These are phyloP conservation scores for Oryza glumipatula DNA, from an alignment of 176 grass and related monocot species.

Conservation along the genomic window DNA sequence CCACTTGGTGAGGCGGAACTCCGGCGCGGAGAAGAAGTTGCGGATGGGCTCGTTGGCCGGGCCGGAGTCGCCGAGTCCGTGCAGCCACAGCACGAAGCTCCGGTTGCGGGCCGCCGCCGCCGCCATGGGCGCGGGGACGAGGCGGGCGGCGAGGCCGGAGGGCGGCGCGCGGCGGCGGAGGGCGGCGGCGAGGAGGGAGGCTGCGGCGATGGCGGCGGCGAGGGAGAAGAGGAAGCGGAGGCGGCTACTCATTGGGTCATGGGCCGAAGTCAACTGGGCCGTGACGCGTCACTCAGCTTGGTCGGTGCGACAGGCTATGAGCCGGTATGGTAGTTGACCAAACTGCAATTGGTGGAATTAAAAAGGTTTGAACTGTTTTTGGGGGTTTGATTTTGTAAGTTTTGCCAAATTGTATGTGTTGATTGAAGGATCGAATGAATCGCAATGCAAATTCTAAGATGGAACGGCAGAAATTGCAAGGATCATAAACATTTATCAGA, in stretches of 20 bases:
- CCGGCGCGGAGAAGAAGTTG: conserved; percentile 70
- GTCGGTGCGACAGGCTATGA: not conserved
- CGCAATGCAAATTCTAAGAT: not conserved
- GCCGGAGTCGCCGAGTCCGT: conserved; percentile 91
- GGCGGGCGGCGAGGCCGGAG: not conserved
- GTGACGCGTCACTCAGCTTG: not conserved
- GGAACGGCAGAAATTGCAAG: not conserved
- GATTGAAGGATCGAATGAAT: conserved; percentile 2
- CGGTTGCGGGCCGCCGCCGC: conserved; percentile 37
- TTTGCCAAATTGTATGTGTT: not conserved
- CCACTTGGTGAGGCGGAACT: conserved; percentile 81
- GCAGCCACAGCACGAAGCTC: conserved; percentile 89
- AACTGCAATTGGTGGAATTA: not conserved
- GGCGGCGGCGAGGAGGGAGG: conserved; percentile 43
- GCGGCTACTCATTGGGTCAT: conserved; percentile 47
- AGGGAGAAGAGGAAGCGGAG: conserved; percentile 50
- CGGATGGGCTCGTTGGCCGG: conserved; percentile 89
- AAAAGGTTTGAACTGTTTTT: not conserved
- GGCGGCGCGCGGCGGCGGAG: conserved; percentile 43
- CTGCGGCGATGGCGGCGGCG: conserved; percentile 55
- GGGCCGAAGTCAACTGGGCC: conserved; percentile 21
- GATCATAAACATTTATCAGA: conserved; percentile 6
- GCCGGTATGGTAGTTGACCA: not conserved
- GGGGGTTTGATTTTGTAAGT: not conserved
- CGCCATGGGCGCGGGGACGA: conserved; percentile 18